phyloP scores from a whole-genome alignment of 1,139 yeast species.

The Saccharomyces pastorianus region DNA sequence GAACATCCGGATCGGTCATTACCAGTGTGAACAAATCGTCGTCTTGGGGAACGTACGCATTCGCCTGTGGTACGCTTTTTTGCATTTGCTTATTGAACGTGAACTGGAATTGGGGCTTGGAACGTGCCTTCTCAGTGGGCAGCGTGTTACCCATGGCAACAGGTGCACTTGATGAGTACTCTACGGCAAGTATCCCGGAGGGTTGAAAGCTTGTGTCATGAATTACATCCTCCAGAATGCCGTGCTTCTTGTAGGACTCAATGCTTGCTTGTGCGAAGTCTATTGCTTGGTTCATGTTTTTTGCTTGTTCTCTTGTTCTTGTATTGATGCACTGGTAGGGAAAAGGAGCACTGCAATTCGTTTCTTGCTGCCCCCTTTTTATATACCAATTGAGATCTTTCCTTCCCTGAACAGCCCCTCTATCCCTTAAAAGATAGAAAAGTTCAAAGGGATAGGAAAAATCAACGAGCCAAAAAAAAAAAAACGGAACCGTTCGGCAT shows the following conservation, averaged over 20 bases:
- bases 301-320: not conserved
- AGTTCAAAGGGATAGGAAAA: not conserved
- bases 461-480: not conserved
- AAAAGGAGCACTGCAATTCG: not conserved
- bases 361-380: not conserved
- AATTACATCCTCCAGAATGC: slow-evolving; percentile 28
- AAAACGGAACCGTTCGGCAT: not conserved
- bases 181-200: slow-evolving; percentile 35
- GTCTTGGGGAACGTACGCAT: slow-evolving; percentile 41
- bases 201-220: slow-evolving; percentile 20
- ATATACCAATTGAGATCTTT: not conserved
- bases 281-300: slow-evolving; percentile 16
- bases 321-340: not conserved
- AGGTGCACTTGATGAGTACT: slow-evolving; percentile 45
- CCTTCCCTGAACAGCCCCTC: not conserved
- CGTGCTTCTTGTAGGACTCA: slow-evolving; percentile 26
- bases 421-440: not conserved
- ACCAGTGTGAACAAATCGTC: slow-evolving; percentile 52
- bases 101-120: slow-evolving; percentile 56
- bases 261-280: slow-evolving; percentile 16
- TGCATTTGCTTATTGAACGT: not conserved
- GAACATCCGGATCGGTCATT: slow-evolving; percentile 91
- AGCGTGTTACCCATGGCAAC: slow-evolving; percentile 79
- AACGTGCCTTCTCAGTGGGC: slow-evolving; percentile 56
- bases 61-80: slow-evolving; percentile 15